Evolutionary conservation across 371 early-diverging fungal genomes (phyloP).

Genomic region (Haplosporangium sp.): DNA sequence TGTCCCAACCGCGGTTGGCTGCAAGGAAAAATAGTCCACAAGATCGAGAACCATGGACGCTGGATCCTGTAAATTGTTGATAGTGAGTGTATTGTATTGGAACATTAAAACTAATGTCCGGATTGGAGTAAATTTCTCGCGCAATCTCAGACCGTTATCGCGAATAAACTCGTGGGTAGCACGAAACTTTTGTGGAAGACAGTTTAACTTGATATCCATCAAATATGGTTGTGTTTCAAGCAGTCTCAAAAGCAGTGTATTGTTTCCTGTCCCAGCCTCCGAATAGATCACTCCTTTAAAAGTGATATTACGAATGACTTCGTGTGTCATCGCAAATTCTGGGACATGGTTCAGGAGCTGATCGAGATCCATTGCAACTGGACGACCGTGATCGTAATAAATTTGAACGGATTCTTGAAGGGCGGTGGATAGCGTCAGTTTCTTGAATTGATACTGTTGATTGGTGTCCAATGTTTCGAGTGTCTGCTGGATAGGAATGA

Average conservation of each 20-base stretch:
- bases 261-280: not conserved
- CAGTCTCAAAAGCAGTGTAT: not conserved
- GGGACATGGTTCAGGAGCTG: not conserved
- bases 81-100: not conserved
- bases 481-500: not conserved
- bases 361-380: not conserved
- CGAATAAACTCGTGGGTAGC: constrained; percentile 1
- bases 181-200: not conserved
- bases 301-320: not conserved
- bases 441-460: constrained; percentile 5
- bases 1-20: not conserved
- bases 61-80: not conserved
- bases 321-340: not conserved
- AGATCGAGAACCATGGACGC: not conserved
- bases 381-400: not conserved
- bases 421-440: not conserved
- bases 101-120: not conserved
- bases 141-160: not conserved
- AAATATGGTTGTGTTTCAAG: not conserved
- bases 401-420: not conserved
- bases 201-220: not conserved
- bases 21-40: too few relatives aligned
- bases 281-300: not conserved
- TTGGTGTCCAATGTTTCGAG: not conserved
- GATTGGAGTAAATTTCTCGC: not conserved